phyloP scores from a whole-genome alignment of 2,329 filamentous ascomycete species.

The Cladosporium halotolerans region DNA sequence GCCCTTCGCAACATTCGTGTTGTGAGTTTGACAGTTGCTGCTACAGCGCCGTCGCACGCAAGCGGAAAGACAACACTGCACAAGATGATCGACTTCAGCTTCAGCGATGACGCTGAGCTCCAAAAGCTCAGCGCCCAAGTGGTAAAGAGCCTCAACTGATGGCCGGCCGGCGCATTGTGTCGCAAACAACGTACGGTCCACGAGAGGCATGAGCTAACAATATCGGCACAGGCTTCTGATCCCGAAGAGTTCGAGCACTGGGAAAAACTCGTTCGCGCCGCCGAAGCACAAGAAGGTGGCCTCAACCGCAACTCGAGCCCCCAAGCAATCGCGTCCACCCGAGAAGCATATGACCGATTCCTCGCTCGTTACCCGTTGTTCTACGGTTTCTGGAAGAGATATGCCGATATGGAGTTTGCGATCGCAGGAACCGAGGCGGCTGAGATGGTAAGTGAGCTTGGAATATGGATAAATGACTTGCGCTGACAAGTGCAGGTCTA shows the following conservation, averaged over 20 bases:
- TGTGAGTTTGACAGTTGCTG: no score
- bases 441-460: constrained; percentile 66
- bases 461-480: not conserved
- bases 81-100: constrained; percentile 29
- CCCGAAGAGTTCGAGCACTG: constrained; percentile 89
- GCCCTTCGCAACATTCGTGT: no score
- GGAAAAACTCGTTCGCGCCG: constrained; percentile 83
- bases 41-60: no score
- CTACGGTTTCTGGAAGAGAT: constrained; percentile 99
- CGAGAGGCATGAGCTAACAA: constrained; percentile 3
- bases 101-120: constrained; percentile 26
- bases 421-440: constrained; percentile 95
- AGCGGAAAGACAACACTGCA: not conserved
- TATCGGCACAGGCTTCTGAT: constrained; percentile 50
- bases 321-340: constrained; percentile 79
- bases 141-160: constrained; percentile 15
- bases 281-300: constrained; percentile 81
- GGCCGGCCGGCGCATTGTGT: not conserved
- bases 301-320: constrained; percentile 95
- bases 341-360: constrained; percentile 85
- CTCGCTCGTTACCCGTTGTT: constrained; percentile 90
- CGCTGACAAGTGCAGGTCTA: constrained; percentile 60
- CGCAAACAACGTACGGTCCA: not conserved
- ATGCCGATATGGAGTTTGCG: constrained; percentile 94
- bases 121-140: constrained; percentile 27